Conservation (phyloP, 257 asterid genomes). For the Ilex aquifolium region DNA sequence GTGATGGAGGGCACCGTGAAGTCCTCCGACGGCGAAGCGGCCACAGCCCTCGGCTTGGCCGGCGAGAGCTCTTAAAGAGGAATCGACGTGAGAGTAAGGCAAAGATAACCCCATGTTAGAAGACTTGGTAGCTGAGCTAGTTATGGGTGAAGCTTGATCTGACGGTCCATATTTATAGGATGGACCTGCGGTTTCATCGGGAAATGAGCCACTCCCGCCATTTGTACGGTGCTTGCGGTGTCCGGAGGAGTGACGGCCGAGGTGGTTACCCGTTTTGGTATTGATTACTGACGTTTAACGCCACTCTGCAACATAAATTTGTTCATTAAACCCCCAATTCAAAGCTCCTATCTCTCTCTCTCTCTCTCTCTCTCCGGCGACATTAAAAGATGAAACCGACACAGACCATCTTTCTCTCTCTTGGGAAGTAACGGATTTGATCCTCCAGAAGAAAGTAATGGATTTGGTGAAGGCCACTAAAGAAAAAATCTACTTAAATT, state of each 20-base stretch:
- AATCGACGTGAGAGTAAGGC: slow-evolving; percentile 33
- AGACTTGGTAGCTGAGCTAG: slow-evolving; percentile 3
- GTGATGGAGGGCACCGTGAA: slow-evolving; percentile 31
- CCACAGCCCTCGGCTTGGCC: slow-evolving; percentile 51
- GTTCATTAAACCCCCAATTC: too few relatives aligned
- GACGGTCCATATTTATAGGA: slow-evolving; percentile 9
- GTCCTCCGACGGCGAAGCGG: slow-evolving; percentile 39
- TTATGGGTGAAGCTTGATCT: neutral
- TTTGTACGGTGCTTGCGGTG: slow-evolving; percentile 13
- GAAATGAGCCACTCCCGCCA: too few relatives aligned
- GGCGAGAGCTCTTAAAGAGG: slow-evolving; percentile 33
- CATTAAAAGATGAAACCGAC: too few relatives aligned
- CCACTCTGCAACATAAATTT: too few relatives aligned
- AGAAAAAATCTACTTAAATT: too few relatives aligned
- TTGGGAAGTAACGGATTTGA: too few relatives aligned
- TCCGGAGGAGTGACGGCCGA: slow-evolving; percentile 15
- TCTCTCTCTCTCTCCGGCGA: too few relatives aligned
- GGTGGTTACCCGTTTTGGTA: slow-evolving; percentile 32
- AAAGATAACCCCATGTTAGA: slow-evolving; percentile 25
- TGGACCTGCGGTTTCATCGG: neutral
- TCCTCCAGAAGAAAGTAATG: too few relatives aligned
- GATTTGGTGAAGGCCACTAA: too few relatives aligned
- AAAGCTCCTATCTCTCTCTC: too few relatives aligned
- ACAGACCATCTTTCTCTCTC: too few relatives aligned
- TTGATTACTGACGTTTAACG: neutral